phyloP scores from a whole-genome alignment of 495 filamentous ascomycete species.

The Hyaloscypha hepaticicola region DNA sequence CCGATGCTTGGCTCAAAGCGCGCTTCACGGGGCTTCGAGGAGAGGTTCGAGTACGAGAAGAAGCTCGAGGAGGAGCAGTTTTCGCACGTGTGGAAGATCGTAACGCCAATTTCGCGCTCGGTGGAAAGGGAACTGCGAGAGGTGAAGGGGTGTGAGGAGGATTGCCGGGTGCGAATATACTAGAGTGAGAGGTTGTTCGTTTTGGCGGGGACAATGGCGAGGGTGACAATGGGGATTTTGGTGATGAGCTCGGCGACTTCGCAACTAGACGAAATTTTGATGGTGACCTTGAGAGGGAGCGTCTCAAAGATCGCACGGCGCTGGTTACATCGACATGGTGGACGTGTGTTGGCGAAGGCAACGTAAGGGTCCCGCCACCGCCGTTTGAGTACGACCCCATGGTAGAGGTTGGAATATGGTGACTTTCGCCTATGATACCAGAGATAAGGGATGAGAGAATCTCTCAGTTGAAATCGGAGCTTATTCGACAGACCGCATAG shows the following conservation, averaged over 20 bases:
- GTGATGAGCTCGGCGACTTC: slow-evolving; percentile 45
- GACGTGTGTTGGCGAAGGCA: slow-evolving; percentile 78
- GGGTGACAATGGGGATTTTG: slow-evolving; percentile 49
- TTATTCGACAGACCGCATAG: slow-evolving; percentile 27
- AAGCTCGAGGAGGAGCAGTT: slow-evolving; percentile 23
- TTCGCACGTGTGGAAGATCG: slow-evolving; percentile 46
- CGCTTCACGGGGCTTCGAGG: slow-evolving; percentile 76
- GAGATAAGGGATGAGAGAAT: slow-evolving; percentile 13
- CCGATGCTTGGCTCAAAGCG: slow-evolving; percentile 65
- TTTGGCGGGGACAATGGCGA: slow-evolving; percentile 49
- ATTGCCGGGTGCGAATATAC: slow-evolving; percentile 30
- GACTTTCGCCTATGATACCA: slow-evolving; percentile 20
- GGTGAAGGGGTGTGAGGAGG: slow-evolving; percentile 41
- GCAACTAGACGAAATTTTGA: slow-evolving; percentile 74
- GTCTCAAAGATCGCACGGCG: slow-evolving; percentile 72
- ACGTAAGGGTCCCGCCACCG: slow-evolving; percentile 76
- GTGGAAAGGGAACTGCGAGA: slow-evolving; percentile 52
- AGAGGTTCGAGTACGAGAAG: slow-evolving; percentile 53
- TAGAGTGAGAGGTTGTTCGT: slow-evolving; percentile 43
- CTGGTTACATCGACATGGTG: slow-evolving; percentile 76
- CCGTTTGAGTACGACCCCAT: slow-evolving; percentile 42
- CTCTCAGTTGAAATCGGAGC: slow-evolving; percentile 11
- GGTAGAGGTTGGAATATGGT: slow-evolving; percentile 27
- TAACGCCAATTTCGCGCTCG: slow-evolving; percentile 50
- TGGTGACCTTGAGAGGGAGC: slow-evolving; percentile 83